Evolutionary conservation across 305 asterid genomes (phyloP).

Genomic region (Fraxinus latifolia): DNA sequence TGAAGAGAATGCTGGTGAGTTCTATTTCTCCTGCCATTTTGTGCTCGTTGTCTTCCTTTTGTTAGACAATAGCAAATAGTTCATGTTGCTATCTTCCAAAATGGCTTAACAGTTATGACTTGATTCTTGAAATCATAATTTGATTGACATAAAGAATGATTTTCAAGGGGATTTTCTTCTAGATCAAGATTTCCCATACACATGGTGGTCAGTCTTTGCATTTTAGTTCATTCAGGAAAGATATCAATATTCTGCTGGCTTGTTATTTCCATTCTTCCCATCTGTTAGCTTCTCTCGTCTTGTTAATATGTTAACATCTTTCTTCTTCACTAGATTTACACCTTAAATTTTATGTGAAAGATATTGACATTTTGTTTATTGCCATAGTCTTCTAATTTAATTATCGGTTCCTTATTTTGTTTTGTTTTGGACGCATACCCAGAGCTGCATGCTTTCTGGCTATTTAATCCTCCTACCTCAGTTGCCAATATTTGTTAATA

Average conservation of each 20-base stretch:
- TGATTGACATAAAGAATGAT: not conserved
- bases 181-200: not conserved
- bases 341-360: not conserved
- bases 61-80: not conserved
- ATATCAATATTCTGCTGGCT: not conserved
- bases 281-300: not conserved
- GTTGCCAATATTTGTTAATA: not conserved
- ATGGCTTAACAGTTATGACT: slow-evolving; percentile 13
- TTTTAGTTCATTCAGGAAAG: not conserved
- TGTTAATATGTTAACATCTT: not conserved
- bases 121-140: slow-evolving; percentile 8
- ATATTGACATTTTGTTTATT: not conserved
- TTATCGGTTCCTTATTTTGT: not conserved
- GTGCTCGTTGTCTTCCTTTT: slow-evolving; percentile 7
- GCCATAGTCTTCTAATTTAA: not conserved
- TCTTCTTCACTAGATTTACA: not conserved
- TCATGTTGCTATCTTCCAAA: slow-evolving; percentile 5
- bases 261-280: not conserved
- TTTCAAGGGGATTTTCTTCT: not conserved
- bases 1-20: slow-evolving; percentile 96
- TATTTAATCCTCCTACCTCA: not conserved
- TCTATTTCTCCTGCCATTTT: slow-evolving; percentile 11
- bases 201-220: not conserved
- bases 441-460: not conserved
- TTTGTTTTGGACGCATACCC: not conserved